Evolutionary conservation across 2,329 filamentous ascomycete genomes (phyloP), one percentile per base, ranked within the genome.

Genomic region (Fusarium illudens): DNA sequence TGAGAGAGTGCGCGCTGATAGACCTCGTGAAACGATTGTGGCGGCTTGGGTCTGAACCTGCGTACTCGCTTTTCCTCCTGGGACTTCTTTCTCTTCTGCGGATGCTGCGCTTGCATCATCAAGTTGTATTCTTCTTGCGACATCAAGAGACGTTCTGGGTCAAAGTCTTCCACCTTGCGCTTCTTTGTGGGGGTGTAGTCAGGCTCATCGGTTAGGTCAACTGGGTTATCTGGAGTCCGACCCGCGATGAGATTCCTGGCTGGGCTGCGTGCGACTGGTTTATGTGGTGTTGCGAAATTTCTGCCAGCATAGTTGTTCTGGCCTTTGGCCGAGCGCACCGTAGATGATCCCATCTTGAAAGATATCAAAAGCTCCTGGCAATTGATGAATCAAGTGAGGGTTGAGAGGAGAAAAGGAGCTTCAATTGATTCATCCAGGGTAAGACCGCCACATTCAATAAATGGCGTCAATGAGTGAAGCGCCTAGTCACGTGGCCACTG

Each of bases 1-100:
- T 84, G 82, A 3, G 75, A 76, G 1, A 77, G 75, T 5, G 83
- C 82, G 15, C 82, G 76, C 1, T 75, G 65, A 56, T 80, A 82
- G 33, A 83, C 66, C 4, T 75, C 71, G 25, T 72, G 17, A 57
- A 83, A 84, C 11, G 68, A 60, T 33, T 75, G 70, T 1, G 81
- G 79, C 9, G 80, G 65, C 7, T 75, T 60, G 3, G 72, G 12
- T 13, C 80, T 76, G 54, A 79, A 80, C 56, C 65, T 67, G 25
- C 78, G 75, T 4, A 76, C 62, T 13, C 80, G 75, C 67, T 80
- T 81, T 60, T 82, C 80, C 10, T 60, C 65, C 0, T 56, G 48
- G 17, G 51, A 3, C 33, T 68, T 73, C 17, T 59, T 60, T 46
- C 73, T 74, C 20, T 32, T 42, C n/a, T 33, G 25, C 17, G 37